Evolutionary conservation across 2,329 filamentous ascomycete genomes (phyloP), one percentile per base, ranked within the genome.

Genomic region (Metarhizium sp.): DNA sequence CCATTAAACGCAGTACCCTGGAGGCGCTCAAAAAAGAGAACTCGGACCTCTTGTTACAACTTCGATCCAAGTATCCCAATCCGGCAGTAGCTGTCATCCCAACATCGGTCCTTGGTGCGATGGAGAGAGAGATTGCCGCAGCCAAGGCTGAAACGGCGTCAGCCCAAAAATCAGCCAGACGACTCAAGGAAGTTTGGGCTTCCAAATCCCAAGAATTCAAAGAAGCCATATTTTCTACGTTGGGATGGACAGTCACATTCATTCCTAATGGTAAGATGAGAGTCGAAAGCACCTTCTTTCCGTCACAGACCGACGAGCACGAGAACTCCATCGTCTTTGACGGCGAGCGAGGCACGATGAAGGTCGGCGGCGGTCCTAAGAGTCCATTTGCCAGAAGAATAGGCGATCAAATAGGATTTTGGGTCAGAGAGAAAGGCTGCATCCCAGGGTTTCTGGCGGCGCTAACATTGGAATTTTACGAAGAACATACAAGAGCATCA

Each of bases 261-360:
- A 87, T 96, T 68, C 91, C 92, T n/a, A 96, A 96, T 69, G 94
- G 94, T 46, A 92, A 95, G 65, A 95, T 96, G 72, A 86, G 90
- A 36, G 90, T 96, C 25, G 95, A 92, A 54, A 87, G 81, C 57
- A 87, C 92, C 61, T 95, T 92, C 67, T 88, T 88, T 67, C 87
- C 91, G 0, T 85, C 82, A 2, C 71, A 58, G 73, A 82, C 69
- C 67, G 83, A 88, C 55, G 85, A 88, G 65, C 83, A 90, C 67
- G 84, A 87, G 69, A 86, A 86, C 62, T 84, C 80, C 56, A 86
- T 87, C 58, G 84, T 96, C 0, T 96, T 96, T 69, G 91, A 96
- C 70, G 91, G 91, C 52, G 91, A 96, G 73, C 85, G 88, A 56
- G 94, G 92, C 7, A 96, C 92, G 1, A 99, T 99, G 94, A 99